Evolutionary conservation across 1,284 basidiomycete genomes (phyloP), one percentile per base, ranked within the genome.

Genomic region (Ganoderma sinense): DNA sequence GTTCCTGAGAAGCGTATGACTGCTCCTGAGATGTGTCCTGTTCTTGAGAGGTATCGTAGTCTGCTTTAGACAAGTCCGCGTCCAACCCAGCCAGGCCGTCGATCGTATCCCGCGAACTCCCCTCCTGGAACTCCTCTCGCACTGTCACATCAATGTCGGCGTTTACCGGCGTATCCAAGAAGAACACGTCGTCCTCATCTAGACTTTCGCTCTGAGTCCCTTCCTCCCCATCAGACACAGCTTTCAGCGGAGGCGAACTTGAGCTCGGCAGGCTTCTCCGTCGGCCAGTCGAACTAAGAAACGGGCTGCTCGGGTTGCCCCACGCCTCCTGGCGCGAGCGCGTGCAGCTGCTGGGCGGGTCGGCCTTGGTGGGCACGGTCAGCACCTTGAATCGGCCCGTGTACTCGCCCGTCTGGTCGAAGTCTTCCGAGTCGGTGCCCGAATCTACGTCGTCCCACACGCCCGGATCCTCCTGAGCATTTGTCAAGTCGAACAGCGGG

Each of bases 261-360:
- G 67, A 69, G 40, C 70, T 69, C 4, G 70, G 69, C 0, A 72
- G 59, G 20, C 63, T 68, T 20, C 69, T 63, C 14, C 65, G 62
- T 26, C 64, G 23, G 1, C 70, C 64, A 4, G n/a, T 26, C 1
- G 59, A 41, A 2, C 66, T 53, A 26, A 78, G 78, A 72, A 74
- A 91, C 0, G 92, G 91, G 68, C 90, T 92, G 53, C 89, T 85
- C 2, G 91, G 91, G 14, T 88, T 83, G 0, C 92, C 91, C 92
- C 91, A 93, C 31, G 82, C 79, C 45, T 88, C 86, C 78, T 85
- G 85, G 51, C 86, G 82, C 18, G 77, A 81, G 51, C 80, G 81
- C 14, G 88, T 89, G 18, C 80, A 81, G 72, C 87, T 89, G 68
- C 86, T 89, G 2, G 90, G 89, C 0, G 91, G 91, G 72, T 91